phyloP scores from a whole-genome alignment of 129 eudicot species.

The Cynara cardunculus region DNA sequence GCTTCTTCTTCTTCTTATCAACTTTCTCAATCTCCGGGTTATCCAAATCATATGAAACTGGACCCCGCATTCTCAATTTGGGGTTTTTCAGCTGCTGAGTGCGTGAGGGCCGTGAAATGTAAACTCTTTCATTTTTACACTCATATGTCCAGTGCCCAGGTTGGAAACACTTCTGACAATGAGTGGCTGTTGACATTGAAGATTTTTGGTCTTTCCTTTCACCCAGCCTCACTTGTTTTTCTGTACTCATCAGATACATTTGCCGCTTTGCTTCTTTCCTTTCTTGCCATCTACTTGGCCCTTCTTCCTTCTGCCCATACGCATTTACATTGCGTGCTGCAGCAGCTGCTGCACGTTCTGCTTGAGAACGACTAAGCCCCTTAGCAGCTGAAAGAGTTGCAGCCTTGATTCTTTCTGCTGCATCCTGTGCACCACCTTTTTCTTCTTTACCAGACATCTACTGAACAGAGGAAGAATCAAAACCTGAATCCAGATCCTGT shows the following conservation, averaged over 20 bases:
- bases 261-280: slow-evolving; percentile 96
- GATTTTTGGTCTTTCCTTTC: slow-evolving; percentile 75
- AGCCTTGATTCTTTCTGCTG: slow-evolving; percentile 79
- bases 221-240: slow-evolving; percentile 85
- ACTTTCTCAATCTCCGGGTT: slow-evolving; percentile 54
- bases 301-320: slow-evolving; percentile 98
- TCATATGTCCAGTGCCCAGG: slow-evolving; percentile 93
- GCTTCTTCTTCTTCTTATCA: slow-evolving; percentile 55
- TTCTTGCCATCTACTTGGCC: slow-evolving; percentile 99
- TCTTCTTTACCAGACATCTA: slow-evolving; percentile 60
- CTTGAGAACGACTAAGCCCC: slow-evolving; percentile 95
- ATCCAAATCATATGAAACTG: slow-evolving; percentile 57
- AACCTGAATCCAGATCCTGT: slow-evolving; percentile 3
- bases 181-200: slow-evolving; percentile 49
- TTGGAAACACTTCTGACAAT: slow-evolving; percentile 91
- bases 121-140: slow-evolving; percentile 89
- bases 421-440: slow-evolving; percentile 81
- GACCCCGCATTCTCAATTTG: slow-evolving; percentile 64
- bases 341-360: slow-evolving; percentile 93
- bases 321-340: slow-evolving; percentile 95
- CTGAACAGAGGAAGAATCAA: background rate
- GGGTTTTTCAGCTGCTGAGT: slow-evolving; percentile 90
- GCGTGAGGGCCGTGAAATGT: slow-evolving; percentile 90
- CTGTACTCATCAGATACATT: slow-evolving; percentile 96
- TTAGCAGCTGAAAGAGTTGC: slow-evolving; percentile 91